Evolutionary conservation across 2,329 filamentous ascomycete genomes (phyloP).

Genomic region (Penicillium decumbens): DNA sequence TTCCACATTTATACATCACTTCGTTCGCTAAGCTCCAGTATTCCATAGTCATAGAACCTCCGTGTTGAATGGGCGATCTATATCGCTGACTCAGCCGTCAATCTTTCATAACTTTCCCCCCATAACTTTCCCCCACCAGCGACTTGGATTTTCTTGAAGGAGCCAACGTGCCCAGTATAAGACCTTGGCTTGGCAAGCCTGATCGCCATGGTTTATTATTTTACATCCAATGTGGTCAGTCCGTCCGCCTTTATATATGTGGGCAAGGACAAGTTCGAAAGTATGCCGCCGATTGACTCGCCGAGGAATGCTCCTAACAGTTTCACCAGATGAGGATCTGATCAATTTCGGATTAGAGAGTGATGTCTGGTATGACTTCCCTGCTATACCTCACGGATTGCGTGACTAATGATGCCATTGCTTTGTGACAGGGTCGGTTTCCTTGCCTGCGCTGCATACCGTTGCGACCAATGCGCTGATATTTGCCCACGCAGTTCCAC

Average conservation of each 20-base stretch:
- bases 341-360: constrained; percentile 89
- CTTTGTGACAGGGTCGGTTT: constrained; percentile 30
- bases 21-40: no score
- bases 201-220: constrained; percentile 82
- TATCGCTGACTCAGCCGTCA: constrained; percentile 1
- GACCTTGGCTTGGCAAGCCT: not conserved
- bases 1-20: no score
- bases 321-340: constrained; percentile 77
- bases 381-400: not conserved
- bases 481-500: constrained; percentile 64
- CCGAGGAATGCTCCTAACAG: constrained; percentile 12
- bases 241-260: constrained; percentile 89
- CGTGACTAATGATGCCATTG: not conserved
- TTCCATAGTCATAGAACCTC: no score
- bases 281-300: constrained; percentile 50
- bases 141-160: not conserved
- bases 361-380: constrained; percentile 72
- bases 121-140: not conserved
- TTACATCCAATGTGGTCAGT: constrained; percentile 76
- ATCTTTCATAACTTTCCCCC: not conserved
- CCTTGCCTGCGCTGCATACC: not conserved
- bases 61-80: not conserved
- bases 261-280: constrained; percentile 98
- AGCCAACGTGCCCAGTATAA: not conserved
- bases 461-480: constrained; percentile 9